Evolutionary conservation across 331 rosid species (phyloP).

Genomic region (Malus hybrid): DNA sequence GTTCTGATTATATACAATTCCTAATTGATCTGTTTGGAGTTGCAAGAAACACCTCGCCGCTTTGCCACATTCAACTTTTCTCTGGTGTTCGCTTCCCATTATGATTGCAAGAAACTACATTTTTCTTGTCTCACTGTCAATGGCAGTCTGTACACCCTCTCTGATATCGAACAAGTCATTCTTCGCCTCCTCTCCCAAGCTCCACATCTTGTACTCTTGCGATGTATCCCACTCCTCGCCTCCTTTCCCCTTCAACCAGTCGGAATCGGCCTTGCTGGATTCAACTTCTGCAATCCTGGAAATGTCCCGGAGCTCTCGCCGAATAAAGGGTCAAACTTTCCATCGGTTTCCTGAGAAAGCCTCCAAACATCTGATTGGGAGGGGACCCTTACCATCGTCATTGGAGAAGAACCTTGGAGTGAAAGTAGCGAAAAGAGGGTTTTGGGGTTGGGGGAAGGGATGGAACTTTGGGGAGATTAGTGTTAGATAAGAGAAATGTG

Average conservation of each 20-base stretch:
- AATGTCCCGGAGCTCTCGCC: constrained; percentile 13
- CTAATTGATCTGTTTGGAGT: too few species aligned
- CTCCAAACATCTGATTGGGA: constrained; percentile 35
- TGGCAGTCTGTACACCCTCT: constrained; percentile 18
- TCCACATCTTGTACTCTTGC: constrained; percentile 41
- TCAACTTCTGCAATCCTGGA: neutral
- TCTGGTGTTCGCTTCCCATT: neutral
- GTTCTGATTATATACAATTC: too few species aligned
- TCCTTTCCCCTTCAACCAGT: constrained; percentile 34
- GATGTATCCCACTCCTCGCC: constrained; percentile 29
- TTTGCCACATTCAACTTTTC: neutral
- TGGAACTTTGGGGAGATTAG: constrained; percentile 19
- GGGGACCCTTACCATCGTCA: constrained; percentile 23
- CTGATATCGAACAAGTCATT: constrained; percentile 30
- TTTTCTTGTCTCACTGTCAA: neutral
- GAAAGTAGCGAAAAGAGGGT: constrained; percentile 1
- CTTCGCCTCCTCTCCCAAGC: constrained; percentile 39
- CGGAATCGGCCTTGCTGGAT: constrained; percentile 17
- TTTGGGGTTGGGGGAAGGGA: constrained; percentile 15
- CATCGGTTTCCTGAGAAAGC: constrained; percentile 33
- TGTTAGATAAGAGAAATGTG: constrained; percentile 46
- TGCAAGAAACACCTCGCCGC: neutral
- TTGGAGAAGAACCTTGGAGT: constrained; percentile 45
- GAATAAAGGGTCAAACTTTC: constrained; percentile 39
- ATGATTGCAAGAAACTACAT: neutral